Conservation (phyloP, 164 flowering plant genomes). For the Saururus chinensis region DNA sequence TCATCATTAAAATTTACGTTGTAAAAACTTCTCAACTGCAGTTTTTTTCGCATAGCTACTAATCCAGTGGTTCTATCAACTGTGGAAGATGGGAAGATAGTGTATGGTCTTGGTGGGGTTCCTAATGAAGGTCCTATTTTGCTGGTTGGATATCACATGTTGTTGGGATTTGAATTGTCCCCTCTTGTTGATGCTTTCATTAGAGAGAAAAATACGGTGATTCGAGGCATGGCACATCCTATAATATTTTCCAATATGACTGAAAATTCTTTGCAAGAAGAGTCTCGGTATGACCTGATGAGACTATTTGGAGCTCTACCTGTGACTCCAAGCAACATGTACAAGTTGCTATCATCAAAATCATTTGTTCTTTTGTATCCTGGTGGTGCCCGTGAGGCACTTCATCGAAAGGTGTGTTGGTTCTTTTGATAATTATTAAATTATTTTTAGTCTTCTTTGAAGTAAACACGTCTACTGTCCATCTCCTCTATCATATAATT, state of each 20-base stretch:
- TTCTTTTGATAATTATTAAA: not conserved
- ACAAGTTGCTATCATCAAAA: slow-evolving; percentile 50
- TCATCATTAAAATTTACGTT: not conserved
- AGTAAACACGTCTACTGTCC: not conserved
- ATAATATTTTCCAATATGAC: slow-evolving; percentile 20
- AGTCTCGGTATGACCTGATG: slow-evolving; percentile 28
- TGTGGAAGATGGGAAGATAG: slow-evolving; percentile 68
- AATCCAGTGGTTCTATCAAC: slow-evolving; percentile 75
- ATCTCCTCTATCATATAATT: not conserved
- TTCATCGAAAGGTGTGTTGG: slow-evolving; percentile 64
- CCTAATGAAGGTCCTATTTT: slow-evolving; percentile 87
- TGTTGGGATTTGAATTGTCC: slow-evolving; percentile 67
- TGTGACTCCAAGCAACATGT: slow-evolving; percentile 58
- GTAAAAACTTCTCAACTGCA: slow-evolving; percentile 19
- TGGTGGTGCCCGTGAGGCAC: slow-evolving; percentile 97
- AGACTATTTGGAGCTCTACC: slow-evolving; percentile 74
- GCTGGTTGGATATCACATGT: slow-evolving; percentile 86
- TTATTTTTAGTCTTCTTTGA: not conserved
- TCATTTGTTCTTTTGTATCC: slow-evolving; percentile 87
- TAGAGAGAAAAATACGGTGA: slow-evolving; percentile 52
- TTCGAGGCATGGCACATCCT: slow-evolving; percentile 79
- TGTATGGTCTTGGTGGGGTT: slow-evolving; percentile 73
- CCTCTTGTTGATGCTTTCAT: slow-evolving; percentile 53
- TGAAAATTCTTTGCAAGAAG: slow-evolving; percentile 23
- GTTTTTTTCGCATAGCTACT: slow-evolving; percentile 30